phyloP scores from a whole-genome alignment of 768 basidiomycete species.

The Phallus indusiatus region DNA sequence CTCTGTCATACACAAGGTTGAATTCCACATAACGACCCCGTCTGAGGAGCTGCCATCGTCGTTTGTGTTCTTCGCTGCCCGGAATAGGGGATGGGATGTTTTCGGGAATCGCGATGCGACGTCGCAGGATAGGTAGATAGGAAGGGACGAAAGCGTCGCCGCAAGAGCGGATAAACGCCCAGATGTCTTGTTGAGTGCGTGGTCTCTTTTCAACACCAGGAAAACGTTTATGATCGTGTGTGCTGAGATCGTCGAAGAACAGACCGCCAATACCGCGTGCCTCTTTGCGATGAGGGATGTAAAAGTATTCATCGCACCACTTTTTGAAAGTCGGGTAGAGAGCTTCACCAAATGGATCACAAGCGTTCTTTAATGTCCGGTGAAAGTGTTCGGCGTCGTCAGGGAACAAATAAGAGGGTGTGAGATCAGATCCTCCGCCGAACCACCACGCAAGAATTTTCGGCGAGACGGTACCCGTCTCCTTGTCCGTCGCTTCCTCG shows the following conservation, averaged over 20 bases:
- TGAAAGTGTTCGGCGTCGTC: constrained; percentile 89
- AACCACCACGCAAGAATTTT: constrained; percentile 93
- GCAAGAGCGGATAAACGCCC: constrained; percentile 59
- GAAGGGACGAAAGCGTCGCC: constrained; percentile 82
- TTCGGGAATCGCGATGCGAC: constrained; percentile 28
- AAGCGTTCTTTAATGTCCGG: constrained; percentile 59
- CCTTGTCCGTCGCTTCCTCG: constrained; percentile 27
- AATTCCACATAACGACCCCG: constrained; percentile 94
- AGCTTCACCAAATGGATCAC: constrained; percentile 56
- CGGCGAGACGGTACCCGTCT: constrained; percentile 25
- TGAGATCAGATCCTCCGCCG: constrained; percentile 91
- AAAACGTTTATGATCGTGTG: constrained; percentile 56
- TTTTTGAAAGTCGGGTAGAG: constrained; percentile 78
- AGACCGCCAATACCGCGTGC: constrained; percentile 86
- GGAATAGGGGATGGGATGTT: constrained; percentile 26
- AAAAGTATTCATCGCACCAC: constrained; percentile 99
- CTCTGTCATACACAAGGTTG: constrained; percentile 78
- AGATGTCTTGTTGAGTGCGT: constrained; percentile 56
- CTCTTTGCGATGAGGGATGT: constrained; percentile 80
- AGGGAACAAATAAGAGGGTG: constrained; percentile 84
- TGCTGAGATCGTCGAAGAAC: constrained; percentile 91
- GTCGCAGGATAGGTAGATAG: constrained; percentile 77
- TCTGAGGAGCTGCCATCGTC: constrained; percentile 89
- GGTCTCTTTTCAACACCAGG: constrained; percentile 32
- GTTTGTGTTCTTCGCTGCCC: constrained; percentile 52